Percentiles rank a stretch among this genome's conserved stretches.
Conservation (phyloP, 2,329 filamentous ascomycete species). For the Cytospora mali region DNA sequence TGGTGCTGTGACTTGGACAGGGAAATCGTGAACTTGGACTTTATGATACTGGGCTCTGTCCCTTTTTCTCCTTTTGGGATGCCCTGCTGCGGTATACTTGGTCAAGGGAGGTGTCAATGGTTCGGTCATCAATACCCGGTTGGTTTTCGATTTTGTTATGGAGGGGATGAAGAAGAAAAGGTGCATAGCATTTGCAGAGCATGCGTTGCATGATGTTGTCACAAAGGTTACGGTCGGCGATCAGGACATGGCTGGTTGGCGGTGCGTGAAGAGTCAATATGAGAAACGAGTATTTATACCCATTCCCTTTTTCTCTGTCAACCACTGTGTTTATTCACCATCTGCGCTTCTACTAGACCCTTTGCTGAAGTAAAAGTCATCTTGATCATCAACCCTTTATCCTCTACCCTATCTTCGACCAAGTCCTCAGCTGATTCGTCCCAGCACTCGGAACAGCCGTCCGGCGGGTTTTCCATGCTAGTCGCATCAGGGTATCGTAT, state of each 20-base stretch:
- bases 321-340: no score
- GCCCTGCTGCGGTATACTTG: neutral
- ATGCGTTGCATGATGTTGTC: neutral
- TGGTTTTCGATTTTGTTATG: neutral
- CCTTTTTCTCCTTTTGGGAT: neutral
- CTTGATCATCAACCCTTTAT: no score
- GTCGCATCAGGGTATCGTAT: no score
- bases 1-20: slow-evolving; percentile 11
- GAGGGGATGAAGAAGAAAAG: neutral
- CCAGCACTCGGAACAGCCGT: no score
- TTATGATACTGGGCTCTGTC: neutral
- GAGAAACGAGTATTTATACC: slow-evolving; percentile 2
- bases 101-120: neutral
- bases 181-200: slow-evolving; percentile 10
- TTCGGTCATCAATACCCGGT: neutral
- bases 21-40: neutral
- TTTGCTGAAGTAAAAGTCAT: neutral
- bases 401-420: no score
- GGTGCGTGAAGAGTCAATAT: neutral
- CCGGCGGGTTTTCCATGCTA: no score
- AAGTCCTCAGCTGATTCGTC: no score
- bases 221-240: neutral
- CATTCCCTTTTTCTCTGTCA: neutral
- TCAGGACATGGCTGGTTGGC: neutral
- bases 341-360: neutral